phyloP scores from a whole-genome alignment of 306 rosid species.

The Cotoneaster glaucophyllus region DNA sequence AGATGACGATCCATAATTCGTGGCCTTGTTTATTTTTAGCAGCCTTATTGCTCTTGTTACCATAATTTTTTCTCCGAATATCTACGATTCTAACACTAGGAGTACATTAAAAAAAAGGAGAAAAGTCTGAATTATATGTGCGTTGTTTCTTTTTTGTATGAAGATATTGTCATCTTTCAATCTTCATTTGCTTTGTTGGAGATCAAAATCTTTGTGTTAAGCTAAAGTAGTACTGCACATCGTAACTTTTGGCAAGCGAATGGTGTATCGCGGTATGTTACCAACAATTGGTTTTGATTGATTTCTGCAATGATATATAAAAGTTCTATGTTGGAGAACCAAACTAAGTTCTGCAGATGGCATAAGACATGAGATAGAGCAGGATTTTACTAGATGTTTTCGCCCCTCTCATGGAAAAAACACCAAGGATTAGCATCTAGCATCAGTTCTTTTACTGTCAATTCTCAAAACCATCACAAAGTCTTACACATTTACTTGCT shows the following conservation, averaged over 20 bases:
- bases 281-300: not conserved
- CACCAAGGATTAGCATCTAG: not conserved
- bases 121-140: too few relatives aligned
- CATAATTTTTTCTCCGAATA: not conserved
- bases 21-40: constrained; percentile 4
- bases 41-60: not conserved
- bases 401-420: not conserved
- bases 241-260: not conserved
- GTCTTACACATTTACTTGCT: too few relatives aligned
- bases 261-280: not conserved
- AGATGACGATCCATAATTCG: constrained; percentile 11
- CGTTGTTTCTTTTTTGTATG: not conserved
- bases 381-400: not conserved
- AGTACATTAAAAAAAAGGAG: not conserved
- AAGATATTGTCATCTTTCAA: not conserved
- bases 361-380: not conserved
- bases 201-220: not conserved
- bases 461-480: not conserved
- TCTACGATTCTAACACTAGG: not conserved
- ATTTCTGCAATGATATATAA: not conserved
- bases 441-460: not conserved
- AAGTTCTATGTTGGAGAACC: not conserved
- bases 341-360: not conserved
- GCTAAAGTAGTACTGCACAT: not conserved
- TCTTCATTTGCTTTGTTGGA: not conserved